phyloP scores from a whole-genome alignment of 1,284 basidiomycete species.

The Hymenochaete sp. region DNA sequence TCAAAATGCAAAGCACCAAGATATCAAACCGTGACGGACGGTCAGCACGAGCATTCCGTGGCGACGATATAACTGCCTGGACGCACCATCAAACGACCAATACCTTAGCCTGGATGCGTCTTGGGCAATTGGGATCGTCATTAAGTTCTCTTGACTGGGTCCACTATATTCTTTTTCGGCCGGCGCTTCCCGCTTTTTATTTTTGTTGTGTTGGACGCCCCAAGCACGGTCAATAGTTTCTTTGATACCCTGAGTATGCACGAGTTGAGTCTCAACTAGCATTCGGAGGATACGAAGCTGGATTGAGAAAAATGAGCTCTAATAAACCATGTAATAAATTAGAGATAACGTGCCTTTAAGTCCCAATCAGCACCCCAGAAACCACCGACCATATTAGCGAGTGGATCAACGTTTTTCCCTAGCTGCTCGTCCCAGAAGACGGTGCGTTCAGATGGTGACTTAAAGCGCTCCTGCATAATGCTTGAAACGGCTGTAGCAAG shows the following conservation, averaged over 20 bases:
- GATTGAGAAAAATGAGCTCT: slow-evolving; percentile 10
- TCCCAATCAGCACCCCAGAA: slow-evolving; percentile 71
- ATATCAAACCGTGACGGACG: no score
- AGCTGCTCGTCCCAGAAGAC: slow-evolving; percentile 68
- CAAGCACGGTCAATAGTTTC: slow-evolving; percentile 68
- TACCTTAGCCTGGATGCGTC: slow-evolving; percentile 64
- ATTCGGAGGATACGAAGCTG: slow-evolving; percentile 73
- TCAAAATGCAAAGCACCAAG: no score
- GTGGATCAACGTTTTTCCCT: slow-evolving; percentile 61
- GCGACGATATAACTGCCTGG: slow-evolving; percentile 32
- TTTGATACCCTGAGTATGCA: slow-evolving; percentile 58
- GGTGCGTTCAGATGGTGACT: slow-evolving; percentile 53
- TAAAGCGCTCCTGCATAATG: slow-evolving; percentile 63
- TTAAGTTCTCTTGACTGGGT: slow-evolving; percentile 54
- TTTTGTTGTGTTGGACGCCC: slow-evolving; percentile 72
- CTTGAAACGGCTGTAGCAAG: slow-evolving; percentile 60
- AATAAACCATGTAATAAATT: slow-evolving; percentile 6
- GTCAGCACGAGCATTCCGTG: slow-evolving; percentile 67
- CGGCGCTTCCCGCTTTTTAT: slow-evolving; percentile 63
- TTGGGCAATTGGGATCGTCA: slow-evolving; percentile 62
- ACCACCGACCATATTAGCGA: slow-evolving; percentile 49
- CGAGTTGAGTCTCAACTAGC: slow-evolving; percentile 70
- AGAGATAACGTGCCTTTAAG: slow-evolving; percentile 50
- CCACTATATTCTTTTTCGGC: slow-evolving; percentile 45
- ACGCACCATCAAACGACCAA: slow-evolving; percentile 78